Conservation (phyloP, 805 yeast genomes). For the Scheffersomyces coipomensis region DNA sequence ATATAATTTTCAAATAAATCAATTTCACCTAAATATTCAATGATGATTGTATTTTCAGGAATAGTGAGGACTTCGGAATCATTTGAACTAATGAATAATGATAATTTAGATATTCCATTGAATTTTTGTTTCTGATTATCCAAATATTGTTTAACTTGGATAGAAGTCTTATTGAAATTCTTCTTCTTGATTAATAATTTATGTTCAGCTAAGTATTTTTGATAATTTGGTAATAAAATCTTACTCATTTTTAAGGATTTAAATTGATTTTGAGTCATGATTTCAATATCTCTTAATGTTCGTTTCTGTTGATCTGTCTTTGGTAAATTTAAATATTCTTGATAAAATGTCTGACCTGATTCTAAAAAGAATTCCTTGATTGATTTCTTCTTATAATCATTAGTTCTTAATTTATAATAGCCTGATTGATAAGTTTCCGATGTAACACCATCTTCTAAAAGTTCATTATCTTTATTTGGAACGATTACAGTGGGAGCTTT, state of each 20-base stretch:
- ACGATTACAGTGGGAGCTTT: conserved; percentile 5
- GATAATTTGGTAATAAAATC: conserved; percentile 31
- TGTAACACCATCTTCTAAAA: conserved; percentile 35
- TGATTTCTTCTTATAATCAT: conserved; percentile 42
- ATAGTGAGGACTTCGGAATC: conserved; percentile 20
- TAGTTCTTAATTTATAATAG: conserved; percentile 45
- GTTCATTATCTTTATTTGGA: conserved; percentile 45
- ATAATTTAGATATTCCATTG: conserved; percentile 68
- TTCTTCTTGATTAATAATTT: conserved; percentile 26
- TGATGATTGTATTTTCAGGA: conserved; percentile 48
- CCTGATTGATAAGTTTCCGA: conserved; percentile 53
- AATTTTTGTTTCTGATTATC: conserved; percentile 60
- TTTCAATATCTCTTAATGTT: conserved; percentile 12
- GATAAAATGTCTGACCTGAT: conserved; percentile 19
- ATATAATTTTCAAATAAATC: conserved; percentile 64
- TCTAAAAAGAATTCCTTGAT: conserved; percentile 21
- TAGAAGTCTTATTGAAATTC: conserved; percentile 23
- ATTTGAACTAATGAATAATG: conserved; percentile 45
- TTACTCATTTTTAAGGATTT: conserved; percentile 28
- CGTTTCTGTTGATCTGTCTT: conserved; percentile 4
- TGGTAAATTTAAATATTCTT: conserved; percentile 3
- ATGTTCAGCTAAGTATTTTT: conserved; percentile 29
- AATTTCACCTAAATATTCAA: conserved; percentile 73
- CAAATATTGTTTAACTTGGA: conserved; percentile 55
- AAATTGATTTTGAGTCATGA: conserved; percentile 23